These are phyloP conservation scores for Penicillium ucsense DNA, from an alignment of 495 filamentous ascomycete genomes.

Conservation along the genomic window DNA sequence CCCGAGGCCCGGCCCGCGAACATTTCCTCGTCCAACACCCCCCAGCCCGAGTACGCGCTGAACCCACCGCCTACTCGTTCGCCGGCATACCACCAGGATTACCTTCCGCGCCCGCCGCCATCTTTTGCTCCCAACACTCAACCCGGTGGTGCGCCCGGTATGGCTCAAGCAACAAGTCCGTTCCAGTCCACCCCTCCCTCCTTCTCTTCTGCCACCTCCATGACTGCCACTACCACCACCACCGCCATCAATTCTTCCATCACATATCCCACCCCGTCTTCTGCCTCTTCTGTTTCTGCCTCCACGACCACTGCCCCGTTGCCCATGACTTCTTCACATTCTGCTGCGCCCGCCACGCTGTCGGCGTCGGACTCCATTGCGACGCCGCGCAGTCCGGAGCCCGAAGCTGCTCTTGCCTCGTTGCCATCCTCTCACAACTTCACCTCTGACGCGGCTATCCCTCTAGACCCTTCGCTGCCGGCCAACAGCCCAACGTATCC, in stretches of 20 bases:
- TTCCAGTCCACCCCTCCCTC: conserved; percentile 27
- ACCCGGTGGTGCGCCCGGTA: conserved; percentile 70
- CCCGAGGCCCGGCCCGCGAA: conserved; percentile 65
- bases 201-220: background rate
- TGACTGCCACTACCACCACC: background rate
- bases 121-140: conserved; percentile 66
- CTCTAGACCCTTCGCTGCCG: conserved; percentile 98
- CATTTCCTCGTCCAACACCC: conserved; percentile 64
- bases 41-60: conserved; percentile 79
- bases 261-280: too few relatives aligned
- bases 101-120: conserved; percentile 48
- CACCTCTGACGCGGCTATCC: conserved; percentile 91
- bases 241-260: background rate
- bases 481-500: conserved; percentile 86
- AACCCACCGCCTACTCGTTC: conserved; percentile 67
- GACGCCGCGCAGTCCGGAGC: background rate
- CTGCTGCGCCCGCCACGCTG: background rate
- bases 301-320: background rate
- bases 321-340: background rate
- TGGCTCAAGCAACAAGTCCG: conserved; percentile 98
- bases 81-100: conserved; percentile 68
- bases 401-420: background rate
- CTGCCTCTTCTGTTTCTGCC: too few relatives aligned
- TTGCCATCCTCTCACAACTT: conserved; percentile 37
- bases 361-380: background rate